Percentiles rank a stretch among this genome's conserved stretches.
Evolutionary conservation across 208 protist genomes (phyloP).

Genomic region (Acanthamoeba royreba): DNA sequence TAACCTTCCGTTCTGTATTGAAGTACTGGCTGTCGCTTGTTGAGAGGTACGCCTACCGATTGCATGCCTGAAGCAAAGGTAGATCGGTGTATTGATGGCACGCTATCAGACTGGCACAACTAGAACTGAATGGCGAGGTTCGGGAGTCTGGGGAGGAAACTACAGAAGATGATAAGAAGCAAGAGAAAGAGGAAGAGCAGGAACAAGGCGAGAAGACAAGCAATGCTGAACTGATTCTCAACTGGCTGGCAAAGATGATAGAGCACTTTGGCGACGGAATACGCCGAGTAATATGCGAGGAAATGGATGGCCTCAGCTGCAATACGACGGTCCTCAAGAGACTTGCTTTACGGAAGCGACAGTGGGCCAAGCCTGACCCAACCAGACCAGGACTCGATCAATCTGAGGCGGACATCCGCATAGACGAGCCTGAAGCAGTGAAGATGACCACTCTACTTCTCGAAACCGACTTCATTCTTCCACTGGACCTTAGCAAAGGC

Average conservation of each 20-base stretch:
- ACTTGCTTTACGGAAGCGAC: neutral
- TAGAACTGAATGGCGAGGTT: neutral
- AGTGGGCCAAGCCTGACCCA: neutral
- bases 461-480: neutral
- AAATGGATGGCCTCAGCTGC: neutral
- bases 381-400: neutral
- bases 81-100: no score
- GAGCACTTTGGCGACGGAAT: conserved; percentile 15
- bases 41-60: neutral
- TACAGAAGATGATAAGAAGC: neutral
- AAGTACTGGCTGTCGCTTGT: neutral
- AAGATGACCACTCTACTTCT: conserved; percentile 28
- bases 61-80: no score
- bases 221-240: neutral
- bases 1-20: neutral
- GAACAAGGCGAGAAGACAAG: neutral
- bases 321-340: neutral
- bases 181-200: neutral
- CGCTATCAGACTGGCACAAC: neutral
- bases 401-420: neutral
- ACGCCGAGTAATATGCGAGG: neutral
- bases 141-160: neutral
- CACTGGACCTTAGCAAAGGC: neutral
- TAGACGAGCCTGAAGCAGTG: neutral
- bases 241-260: conserved; percentile 28